Base-by-base conservation (phyloP, 495 filamentous ascomycete genomes). In the Hypoxylon crocopeplum region DNA sequence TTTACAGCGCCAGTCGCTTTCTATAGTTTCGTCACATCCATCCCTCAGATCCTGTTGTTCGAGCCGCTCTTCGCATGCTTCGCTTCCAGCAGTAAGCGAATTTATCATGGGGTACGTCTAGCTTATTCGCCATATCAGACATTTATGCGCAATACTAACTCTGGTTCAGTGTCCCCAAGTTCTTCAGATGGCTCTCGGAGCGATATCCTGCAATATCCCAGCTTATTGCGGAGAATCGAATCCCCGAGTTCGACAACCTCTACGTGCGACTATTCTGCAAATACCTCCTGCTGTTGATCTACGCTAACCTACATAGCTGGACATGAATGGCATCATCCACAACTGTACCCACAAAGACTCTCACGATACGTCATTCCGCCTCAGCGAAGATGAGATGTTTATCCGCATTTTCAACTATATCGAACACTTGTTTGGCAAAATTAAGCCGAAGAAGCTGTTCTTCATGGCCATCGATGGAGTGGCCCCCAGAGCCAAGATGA, bases 351-450 rank as follows among this genome's bases (percentile, higher is more conserved):
- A 99, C 77, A 97, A 90, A 51, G 94, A 99, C 68, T 88, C 89
- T 7, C 64, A 62, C 48, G 92, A 92, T 56, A 85, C 93, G 2
- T 93, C 89, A 0, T 93, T 93, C 68, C 92, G 93, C 42, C 88
- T 99, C 81, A 91, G 87, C 39, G 95, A 99, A 70, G 95, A 98
- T 70, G 88, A 96, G 73, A 97, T 97, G 93, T 98, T 98, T 73
- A 97, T 98, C 58, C 89, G 90, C 17, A 99, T 99, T 56, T 99
- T 99, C 83, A 98, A 98, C 76, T 99, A 99, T 71, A 98, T 99
- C 59, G 95, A 99, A 74, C 95, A 99, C 79, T 77, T 99, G 7
- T 99, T 95, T 66, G 92, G 93, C 44, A 98, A 97, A 75, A 99
- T 99, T 59, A 97, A 97, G 72, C 95, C 95, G 1, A 93, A 96